phyloP scores from a whole-genome alignment of 73 alveolate genomes.

The Paramecium tetraurelia region DNA sequence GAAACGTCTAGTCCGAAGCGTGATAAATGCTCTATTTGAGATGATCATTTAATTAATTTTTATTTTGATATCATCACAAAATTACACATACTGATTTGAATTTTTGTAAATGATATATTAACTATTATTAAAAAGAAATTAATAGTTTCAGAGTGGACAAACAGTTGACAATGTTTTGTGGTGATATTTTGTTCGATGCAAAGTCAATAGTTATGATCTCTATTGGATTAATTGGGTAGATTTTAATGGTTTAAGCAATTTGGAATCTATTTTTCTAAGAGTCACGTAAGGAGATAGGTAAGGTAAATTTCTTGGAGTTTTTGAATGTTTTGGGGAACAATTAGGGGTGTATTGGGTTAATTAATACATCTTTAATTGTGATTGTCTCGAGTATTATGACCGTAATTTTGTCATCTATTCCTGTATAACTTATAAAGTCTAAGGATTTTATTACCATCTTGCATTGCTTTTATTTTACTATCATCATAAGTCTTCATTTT shows the following conservation, averaged over 20 bases:
- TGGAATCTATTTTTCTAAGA: neutral
- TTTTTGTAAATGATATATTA: neutral
- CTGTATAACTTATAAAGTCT: neutral
- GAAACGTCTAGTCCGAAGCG: neutral
- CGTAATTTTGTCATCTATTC: neutral
- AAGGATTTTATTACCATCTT: neutral
- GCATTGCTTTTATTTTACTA: neutral
- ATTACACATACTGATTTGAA: neutral
- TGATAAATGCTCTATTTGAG: neutral
- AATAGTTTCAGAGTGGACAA: constrained; percentile 2
- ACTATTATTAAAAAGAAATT: constrained; percentile 17
- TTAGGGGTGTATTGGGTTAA: neutral
- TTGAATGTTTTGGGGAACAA: constrained; percentile 1
- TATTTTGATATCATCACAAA: neutral
- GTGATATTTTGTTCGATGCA: neutral
- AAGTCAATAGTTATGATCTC: neutral
- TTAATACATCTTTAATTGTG: neutral
- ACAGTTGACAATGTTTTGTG: neutral
- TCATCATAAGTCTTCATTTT: neutral
- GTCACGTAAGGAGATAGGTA: neutral
- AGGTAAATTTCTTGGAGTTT: neutral
- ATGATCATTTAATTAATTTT: neutral
- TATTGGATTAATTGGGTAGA: neutral
- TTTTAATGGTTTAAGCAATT: neutral
- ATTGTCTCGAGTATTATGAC: neutral